A percentile compares a stretch with the other conserved stretches of the same genome.
Evolutionary conservation across 345 rosid genomes (phyloP).

Genomic region (Aegle marmelos): DNA sequence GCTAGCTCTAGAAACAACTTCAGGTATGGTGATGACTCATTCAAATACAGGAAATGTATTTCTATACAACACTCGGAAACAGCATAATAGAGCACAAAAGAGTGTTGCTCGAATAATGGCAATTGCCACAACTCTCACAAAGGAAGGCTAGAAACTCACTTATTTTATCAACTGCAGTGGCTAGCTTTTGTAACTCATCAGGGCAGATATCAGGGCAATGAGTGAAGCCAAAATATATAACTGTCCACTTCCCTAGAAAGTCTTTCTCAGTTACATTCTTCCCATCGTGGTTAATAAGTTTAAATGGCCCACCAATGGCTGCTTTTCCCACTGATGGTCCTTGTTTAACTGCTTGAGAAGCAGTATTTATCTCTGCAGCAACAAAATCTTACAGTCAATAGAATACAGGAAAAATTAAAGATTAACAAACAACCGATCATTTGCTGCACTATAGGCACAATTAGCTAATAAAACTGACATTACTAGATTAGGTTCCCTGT

Average conservation of each 20-base stretch:
- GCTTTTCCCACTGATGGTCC: constrained; percentile 96
- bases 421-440: background rate
- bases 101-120: background rate
- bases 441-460: background rate
- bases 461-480: background rate
- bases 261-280: constrained; percentile 75
- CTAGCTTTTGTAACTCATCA: constrained; percentile 83
- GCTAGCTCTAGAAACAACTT: background rate
- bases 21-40: background rate
- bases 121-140: background rate
- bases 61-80: background rate
- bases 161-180: constrained; percentile 80
- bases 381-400: constrained; percentile 5
- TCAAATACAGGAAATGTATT: background rate
- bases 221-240: constrained; percentile 94
- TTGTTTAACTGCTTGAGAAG: constrained; percentile 75
- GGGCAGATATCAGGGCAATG: constrained; percentile 99
- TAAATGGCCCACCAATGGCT: constrained; percentile 93
- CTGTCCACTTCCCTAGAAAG: constrained; percentile 83
- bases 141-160: constrained; percentile 47
- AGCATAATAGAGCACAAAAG: background rate
- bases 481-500: no score
- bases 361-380: constrained; percentile 60
- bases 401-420: background rate
- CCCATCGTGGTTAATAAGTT: constrained; percentile 79